Percentiles rank a stretch among this genome's conserved stretches.
These are phyloP conservation scores for Xylaria palmicola DNA, from an alignment of 495 filamentous ascomycete genomes.

Conservation along the genomic window DNA sequence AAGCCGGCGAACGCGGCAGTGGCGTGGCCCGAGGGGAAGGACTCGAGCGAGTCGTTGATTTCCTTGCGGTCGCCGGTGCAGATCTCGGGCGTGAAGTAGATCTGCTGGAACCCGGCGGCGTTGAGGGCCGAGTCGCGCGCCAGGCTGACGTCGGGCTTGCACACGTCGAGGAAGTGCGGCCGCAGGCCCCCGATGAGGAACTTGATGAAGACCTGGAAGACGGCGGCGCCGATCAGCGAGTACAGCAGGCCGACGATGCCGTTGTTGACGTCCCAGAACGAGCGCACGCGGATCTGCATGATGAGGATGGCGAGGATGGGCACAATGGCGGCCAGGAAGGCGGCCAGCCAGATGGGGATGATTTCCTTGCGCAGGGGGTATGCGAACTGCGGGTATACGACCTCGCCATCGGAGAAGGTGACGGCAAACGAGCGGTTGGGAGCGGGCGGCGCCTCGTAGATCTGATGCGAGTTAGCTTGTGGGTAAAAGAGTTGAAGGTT, in stretches of 20 bases:
- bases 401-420: slow-evolving; percentile 55
- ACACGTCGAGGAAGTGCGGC: slow-evolving; percentile 58
- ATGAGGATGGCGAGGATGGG: slow-evolving; percentile 58
- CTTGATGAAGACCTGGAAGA: slow-evolving; percentile 59
- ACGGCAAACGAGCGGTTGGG: slow-evolving; percentile 58
- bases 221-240: slow-evolving; percentile 55
- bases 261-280: slow-evolving; percentile 68
- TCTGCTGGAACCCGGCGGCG: slow-evolving; percentile 42
- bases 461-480: slow-evolving; percentile 31
- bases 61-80: slow-evolving; percentile 42
- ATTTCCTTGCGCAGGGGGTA: slow-evolving; percentile 63
- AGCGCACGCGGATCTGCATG: slow-evolving; percentile 59
- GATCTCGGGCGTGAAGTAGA: slow-evolving; percentile 51
- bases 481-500: neutral
- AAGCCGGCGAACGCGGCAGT: slow-evolving; percentile 59
- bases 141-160: slow-evolving; percentile 49
- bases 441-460: slow-evolving; percentile 57
- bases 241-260: slow-evolving; percentile 61
- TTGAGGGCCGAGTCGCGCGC: slow-evolving; percentile 38
- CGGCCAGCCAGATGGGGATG: slow-evolving; percentile 59
- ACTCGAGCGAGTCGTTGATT: slow-evolving; percentile 53
- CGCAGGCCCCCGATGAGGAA: slow-evolving; percentile 57
- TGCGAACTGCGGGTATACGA: slow-evolving; percentile 61
- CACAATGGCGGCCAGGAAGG: slow-evolving; percentile 52
- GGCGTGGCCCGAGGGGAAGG: slow-evolving; percentile 62